These are phyloP conservation scores for Yarrowia hollandica DNA, from an alignment of 805 yeast species.

Conservation along the genomic window DNA sequence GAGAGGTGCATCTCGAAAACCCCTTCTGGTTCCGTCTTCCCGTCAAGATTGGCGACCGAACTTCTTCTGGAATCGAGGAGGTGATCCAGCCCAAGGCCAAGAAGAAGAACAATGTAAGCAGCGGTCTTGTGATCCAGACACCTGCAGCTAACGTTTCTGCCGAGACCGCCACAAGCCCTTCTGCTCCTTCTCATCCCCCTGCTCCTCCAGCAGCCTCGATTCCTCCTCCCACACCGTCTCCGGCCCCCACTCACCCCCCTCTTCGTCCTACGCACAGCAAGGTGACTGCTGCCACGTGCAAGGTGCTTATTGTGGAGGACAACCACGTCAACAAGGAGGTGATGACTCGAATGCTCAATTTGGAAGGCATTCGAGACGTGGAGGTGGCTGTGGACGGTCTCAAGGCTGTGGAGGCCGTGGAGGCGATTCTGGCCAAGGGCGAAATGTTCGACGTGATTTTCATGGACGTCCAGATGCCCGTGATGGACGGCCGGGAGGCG, in stretches of 20 bases:
- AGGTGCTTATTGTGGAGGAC: constrained; percentile 88
- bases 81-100: background rate
- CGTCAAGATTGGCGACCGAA: background rate
- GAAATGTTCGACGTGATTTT: constrained; percentile 67
- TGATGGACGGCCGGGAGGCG: constrained; percentile 83
- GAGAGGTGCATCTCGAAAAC: constrained; percentile 65
- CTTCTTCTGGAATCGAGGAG: background rate
- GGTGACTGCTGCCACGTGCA: constrained; percentile 30
- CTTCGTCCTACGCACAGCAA: background rate
- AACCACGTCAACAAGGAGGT: constrained; percentile 94
- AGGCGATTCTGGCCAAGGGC: constrained; percentile 43
- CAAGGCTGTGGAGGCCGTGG: constrained; percentile 69
- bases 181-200: background rate
- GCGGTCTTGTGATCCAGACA: background rate
- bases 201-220: background rate
- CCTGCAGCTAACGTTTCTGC: background rate
- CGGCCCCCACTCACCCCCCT: background rate
- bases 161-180: too few relatives aligned
- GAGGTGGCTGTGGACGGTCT: constrained; percentile 86
- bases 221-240: background rate
- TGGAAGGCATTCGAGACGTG: constrained; percentile 75
- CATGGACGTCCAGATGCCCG: constrained; percentile 99
- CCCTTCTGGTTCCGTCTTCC: constrained; percentile 25
- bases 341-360: constrained; percentile 76
- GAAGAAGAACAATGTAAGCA: background rate